Conservation (phyloP, 495 filamentous ascomycete species). For the Podospora comata region DNA sequence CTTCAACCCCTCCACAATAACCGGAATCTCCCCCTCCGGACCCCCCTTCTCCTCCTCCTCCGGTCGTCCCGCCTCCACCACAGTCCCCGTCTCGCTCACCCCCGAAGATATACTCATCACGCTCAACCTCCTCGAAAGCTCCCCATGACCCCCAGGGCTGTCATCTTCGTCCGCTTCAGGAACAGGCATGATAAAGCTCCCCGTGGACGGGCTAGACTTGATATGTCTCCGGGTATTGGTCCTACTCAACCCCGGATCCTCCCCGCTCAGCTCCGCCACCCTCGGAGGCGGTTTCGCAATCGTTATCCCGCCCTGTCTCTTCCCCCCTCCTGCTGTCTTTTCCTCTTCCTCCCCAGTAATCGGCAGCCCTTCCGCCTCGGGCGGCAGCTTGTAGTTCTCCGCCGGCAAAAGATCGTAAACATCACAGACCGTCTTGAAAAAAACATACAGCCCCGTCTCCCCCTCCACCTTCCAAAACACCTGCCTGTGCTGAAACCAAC, state of each 20-base stretch:
- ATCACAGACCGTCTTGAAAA: conserved; percentile 97
- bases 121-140: conserved; percentile 39
- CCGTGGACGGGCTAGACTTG: conserved; percentile 67
- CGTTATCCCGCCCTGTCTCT: conserved; percentile 26
- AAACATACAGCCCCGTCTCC: conserved; percentile 80
- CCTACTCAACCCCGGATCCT: conserved; percentile 41
- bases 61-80: not conserved
- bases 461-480: conserved; percentile 97
- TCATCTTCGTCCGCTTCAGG: conserved; percentile 69
- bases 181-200: conserved; percentile 69
- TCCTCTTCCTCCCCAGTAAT: conserved; percentile 19
- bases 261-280: conserved; percentile 31
- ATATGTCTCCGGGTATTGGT: conserved; percentile 73
- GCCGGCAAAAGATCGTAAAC: conserved; percentile 81
- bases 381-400: conserved; percentile 92
- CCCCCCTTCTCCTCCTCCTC: conserved; percentile 35
- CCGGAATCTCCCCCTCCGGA: conserved; percentile 39
- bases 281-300: conserved; percentile 45
- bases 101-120: conserved; percentile 35
- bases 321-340: conserved; percentile 11
- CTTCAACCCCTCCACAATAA: conserved; percentile 33
- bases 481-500: conserved; percentile 93
- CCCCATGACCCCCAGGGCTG: conserved; percentile 16
- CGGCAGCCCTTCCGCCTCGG: conserved; percentile 77
- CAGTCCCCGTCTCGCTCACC: not conserved